Conservation (phyloP, 306 rosid genomes). For the Acacia melanoxylon region DNA sequence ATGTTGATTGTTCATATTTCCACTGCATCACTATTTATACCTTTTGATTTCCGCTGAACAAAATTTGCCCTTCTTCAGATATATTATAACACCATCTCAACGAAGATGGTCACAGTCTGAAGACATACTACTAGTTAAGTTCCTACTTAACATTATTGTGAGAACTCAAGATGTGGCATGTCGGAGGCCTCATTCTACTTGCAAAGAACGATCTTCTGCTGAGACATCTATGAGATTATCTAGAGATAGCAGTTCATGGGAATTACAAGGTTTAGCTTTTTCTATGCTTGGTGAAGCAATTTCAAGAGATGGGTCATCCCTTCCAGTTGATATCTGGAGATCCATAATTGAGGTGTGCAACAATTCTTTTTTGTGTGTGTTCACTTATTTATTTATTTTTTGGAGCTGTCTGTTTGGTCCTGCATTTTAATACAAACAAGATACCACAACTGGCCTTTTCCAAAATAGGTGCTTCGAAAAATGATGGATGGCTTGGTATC, state of each 20-base stretch:
- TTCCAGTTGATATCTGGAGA: slow-evolving; percentile 72
- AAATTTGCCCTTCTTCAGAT: slow-evolving; percentile 46
- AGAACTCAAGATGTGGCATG: slow-evolving; percentile 48
- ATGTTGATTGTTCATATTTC: neutral
- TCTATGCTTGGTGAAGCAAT: slow-evolving; percentile 69
- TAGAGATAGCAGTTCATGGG: slow-evolving; percentile 54
- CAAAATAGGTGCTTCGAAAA: slow-evolving; percentile 70
- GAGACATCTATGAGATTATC: slow-evolving; percentile 44
- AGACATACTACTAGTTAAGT: slow-evolving; percentile 60
- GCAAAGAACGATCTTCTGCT: slow-evolving; percentile 37
- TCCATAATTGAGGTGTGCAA: slow-evolving; percentile 64
- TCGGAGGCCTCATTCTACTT: slow-evolving; percentile 32
- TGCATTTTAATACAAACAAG: slow-evolving; percentile 14
- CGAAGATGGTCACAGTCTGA: slow-evolving; percentile 55
- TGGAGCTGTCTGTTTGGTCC: slow-evolving; percentile 8
- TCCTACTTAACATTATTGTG: slow-evolving; percentile 65
- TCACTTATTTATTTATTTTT: neutral
- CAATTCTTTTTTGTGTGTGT: slow-evolving; percentile 4
- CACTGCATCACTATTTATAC: neutral
- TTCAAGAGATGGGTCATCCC: slow-evolving; percentile 61
- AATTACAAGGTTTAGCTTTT: slow-evolving; percentile 66
- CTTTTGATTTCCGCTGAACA: slow-evolving; percentile 20
- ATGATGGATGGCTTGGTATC: slow-evolving; percentile 77
- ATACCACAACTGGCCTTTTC: slow-evolving; percentile 27
- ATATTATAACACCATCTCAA: slow-evolving; percentile 43